Base-by-base conservation (phyloP, 2,329 filamentous ascomycete species). In the Colletotrichum ledebouriae region DNA sequence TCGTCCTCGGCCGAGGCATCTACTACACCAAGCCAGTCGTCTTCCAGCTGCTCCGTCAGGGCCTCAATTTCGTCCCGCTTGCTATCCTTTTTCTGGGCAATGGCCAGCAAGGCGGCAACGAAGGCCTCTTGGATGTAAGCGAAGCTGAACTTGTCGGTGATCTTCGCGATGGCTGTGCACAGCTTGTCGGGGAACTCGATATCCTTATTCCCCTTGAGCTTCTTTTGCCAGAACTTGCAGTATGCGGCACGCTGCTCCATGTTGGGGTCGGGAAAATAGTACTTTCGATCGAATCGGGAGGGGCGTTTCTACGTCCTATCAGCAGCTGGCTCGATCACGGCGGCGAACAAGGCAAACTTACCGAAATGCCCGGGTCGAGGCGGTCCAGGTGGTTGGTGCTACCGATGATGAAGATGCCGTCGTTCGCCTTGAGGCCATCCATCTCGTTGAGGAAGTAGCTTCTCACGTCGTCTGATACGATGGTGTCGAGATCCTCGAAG, bases 401-500 rank as follows among this genome's bases (percentile, higher is more conserved):
- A 34, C 87, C 89, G 33, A 91, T 83, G 79, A 93, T 90, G 72
- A 92, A 85, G 59, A 92, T 91, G 11, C 90, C 90, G 71, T 92
- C 88, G 71, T 93, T 93, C 70, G 83, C 85, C 72, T 87, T 86
- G 11, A 93, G 85, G 0, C 90, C 90, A 70, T 93, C 90, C 3
- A 92, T 87, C 76, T 92, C 89, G 74, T 92, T 93, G 55, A 92
- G 82, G 78, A 93, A 93, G 80, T 91, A 92, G 59, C 85, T 88
- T 33, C 90, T 83, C 13, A 90, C 87, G 2, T 75, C 71, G 61
- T 89, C 86, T 11, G 83, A 84, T 50, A 93, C 85, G 39, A 92
- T 84, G 9, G 86, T 89, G 75, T 93, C 91, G 5, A 93, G 83
- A 71, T 93, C 91, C 75, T 93, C 91, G 66, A 93, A 90, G 46